Conservation (phyloP, 192 early-diverging fungal genomes). For the Backusella mclennaniae region DNA sequence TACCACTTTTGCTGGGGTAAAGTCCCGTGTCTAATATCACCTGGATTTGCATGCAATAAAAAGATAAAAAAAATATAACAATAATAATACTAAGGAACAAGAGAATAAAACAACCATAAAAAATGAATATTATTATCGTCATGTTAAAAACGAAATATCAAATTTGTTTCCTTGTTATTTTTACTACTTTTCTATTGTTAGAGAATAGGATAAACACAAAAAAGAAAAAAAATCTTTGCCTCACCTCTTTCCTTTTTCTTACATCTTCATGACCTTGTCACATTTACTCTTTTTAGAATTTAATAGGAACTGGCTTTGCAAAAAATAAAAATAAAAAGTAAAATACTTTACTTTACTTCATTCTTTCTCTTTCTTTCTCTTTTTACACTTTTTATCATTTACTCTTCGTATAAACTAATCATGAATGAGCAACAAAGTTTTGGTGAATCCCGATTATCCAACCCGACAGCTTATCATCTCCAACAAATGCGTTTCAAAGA, state of each 20-base stretch:
- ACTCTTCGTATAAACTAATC: not conserved
- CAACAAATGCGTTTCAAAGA: constrained; percentile 28
- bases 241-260: constrained; percentile 3
- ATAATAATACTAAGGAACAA: too few relatives aligned
- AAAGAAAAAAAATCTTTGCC: constrained; percentile 5
- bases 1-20: not conserved
- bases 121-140: not conserved
- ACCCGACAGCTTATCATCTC: constrained; percentile 26
- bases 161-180: not conserved
- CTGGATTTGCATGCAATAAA: not conserved
- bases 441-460: constrained; percentile 11
- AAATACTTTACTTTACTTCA: not conserved
- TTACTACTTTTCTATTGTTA: not conserved
- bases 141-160: not conserved
- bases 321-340: not conserved
- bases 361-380: constrained; percentile 1
- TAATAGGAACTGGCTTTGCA: not conserved
- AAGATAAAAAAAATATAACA: not conserved
- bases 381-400: constrained; percentile 6
- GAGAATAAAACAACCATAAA: too few relatives aligned
- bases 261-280: constrained; percentile 2
- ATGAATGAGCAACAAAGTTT: constrained; percentile 5
- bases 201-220: constrained; percentile 2
- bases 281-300: constrained; percentile 7
- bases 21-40: not conserved